Conservation (phyloP, 192 early-diverging fungal genomes). For the Glomus cerebriforme region DNA sequence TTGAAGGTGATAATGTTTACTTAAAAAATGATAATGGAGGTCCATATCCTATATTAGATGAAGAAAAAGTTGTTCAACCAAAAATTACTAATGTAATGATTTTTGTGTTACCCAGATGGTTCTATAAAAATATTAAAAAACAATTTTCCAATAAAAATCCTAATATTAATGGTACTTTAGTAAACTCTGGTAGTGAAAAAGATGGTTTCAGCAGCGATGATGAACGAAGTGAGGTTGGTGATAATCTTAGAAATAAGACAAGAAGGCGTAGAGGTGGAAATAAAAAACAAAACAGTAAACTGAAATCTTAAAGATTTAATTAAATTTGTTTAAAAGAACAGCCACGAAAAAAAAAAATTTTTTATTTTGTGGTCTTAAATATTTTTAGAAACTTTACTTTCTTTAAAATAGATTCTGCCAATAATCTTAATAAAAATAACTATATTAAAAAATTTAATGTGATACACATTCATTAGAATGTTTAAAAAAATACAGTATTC, state of each 20-base stretch:
- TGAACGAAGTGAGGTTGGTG: constrained; percentile 34
- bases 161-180: background rate
- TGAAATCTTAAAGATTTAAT: background rate
- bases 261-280: background rate
- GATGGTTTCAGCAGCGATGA: constrained; percentile 37
- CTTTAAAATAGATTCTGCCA: no score
- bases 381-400: no score
- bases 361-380: background rate
- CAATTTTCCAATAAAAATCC: constrained; percentile 31
- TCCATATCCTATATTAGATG: constrained; percentile 38
- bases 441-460: no score
- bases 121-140: constrained; percentile 24
- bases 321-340: no score
- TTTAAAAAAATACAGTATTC: constrained; percentile 70
- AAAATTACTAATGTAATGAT: constrained; percentile 33
- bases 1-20: constrained; percentile 41
- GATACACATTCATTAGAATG: background rate
- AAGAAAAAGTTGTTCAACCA: constrained; percentile 40
- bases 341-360: background rate
- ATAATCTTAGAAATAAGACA: constrained; percentile 11
- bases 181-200: constrained; percentile 34
- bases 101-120: constrained; percentile 37
- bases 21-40: constrained; percentile 44
- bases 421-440: no score
- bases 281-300: background rate